A percentile compares a stretch with the other conserved stretches of the same genome.
phyloP scores from a whole-genome alignment of 257 asterid species.

The Solanum chilense region DNA sequence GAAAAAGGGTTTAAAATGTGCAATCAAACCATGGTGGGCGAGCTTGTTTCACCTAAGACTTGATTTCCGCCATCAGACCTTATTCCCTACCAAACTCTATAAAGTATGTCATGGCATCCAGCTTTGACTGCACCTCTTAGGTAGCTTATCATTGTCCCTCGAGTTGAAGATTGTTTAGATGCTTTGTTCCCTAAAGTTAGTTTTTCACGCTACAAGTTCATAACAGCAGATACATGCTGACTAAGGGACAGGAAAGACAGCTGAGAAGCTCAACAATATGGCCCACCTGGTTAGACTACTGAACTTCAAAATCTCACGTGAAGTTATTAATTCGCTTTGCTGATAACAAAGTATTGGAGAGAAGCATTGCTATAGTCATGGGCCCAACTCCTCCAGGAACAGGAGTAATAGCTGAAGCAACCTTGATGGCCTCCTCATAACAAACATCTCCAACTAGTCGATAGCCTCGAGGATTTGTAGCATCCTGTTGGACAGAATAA shows the following conservation, averaged over 20 bases:
- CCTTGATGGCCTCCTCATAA: slow-evolving; percentile 79
- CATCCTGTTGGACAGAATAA: slow-evolving; percentile 36
- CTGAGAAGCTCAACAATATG: background rate
- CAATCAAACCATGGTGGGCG: background rate
- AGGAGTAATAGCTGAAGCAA: slow-evolving; percentile 92
- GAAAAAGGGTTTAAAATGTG: background rate
- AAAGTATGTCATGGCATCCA: background rate
- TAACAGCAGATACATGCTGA: background rate
- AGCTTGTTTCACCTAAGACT: background rate
- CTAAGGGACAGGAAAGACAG: background rate
- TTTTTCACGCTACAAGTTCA: background rate
- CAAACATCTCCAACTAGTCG: slow-evolving; percentile 86
- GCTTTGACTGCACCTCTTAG: background rate
- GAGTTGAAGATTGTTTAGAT: background rate
- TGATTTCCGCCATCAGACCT: background rate
- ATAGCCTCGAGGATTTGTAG: slow-evolving; percentile 53
- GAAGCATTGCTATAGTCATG: slow-evolving; percentile 96
- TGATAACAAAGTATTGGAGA: slow-evolving; percentile 79
- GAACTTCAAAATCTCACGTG: slow-evolving; percentile 15
- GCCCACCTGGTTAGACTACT: background rate
- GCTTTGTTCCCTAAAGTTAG: background rate
- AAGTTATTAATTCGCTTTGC: slow-evolving; percentile 60
- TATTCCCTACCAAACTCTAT: background rate
- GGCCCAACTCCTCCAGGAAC: slow-evolving; percentile 99
- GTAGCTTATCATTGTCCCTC: background rate